These are phyloP conservation scores for Cenchrus fungigraminus DNA, from an alignment of 176 grass and related monocot genomes.

Conservation along the genomic window DNA sequence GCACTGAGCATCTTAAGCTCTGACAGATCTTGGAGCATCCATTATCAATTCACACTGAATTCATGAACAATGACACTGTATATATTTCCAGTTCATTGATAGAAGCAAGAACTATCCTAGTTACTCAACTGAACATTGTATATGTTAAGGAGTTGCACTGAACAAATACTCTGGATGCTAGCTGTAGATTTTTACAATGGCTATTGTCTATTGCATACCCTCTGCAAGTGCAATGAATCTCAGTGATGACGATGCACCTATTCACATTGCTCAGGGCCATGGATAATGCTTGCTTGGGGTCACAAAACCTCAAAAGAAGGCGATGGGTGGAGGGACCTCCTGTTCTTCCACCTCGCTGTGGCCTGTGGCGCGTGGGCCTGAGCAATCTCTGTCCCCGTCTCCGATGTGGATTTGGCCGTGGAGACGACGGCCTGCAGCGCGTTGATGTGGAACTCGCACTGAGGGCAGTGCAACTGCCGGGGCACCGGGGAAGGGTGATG, in stretches of 20 bases:
- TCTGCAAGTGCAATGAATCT: background rate
- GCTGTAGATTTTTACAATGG: background rate
- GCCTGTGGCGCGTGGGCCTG: background rate
- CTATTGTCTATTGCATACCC: background rate
- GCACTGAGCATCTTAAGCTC: no score
- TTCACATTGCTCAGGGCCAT: background rate
- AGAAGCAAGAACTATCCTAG: no score
- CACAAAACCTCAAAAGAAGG: background rate
- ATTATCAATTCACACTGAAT: no score
- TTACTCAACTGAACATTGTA: background rate
- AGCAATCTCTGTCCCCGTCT: background rate
- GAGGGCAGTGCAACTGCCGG: background rate
- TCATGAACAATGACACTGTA: no score
- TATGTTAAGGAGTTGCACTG: background rate
- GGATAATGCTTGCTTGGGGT: background rate
- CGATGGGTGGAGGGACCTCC: background rate
- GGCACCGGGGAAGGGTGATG: background rate
- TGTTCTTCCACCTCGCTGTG: background rate
- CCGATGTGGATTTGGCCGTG: background rate
- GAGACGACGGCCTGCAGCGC: background rate
- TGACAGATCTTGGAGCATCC: no score
- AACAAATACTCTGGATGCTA: background rate
- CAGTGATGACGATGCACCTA: background rate
- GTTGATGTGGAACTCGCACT: constrained; percentile 2
- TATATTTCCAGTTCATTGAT: no score